Evolutionary conservation across 1,284 basidiomycete species (phyloP).

Genomic region (Irpex sp.): DNA sequence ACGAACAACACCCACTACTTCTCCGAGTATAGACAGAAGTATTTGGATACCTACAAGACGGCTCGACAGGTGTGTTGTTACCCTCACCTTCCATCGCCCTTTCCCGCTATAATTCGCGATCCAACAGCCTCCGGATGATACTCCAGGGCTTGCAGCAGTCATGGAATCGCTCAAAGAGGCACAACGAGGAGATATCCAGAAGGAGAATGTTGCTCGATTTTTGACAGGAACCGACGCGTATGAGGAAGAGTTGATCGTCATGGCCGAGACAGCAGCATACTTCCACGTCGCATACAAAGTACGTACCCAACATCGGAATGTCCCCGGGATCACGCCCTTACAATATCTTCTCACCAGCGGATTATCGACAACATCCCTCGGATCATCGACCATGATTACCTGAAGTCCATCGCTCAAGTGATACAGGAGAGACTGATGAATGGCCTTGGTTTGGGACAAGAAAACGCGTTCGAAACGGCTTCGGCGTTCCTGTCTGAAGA

Average conservation of each 20-base stretch:
- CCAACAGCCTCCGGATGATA: neutral
- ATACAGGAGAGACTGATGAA: conserved; percentile 11
- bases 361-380: conserved; percentile 16
- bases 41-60: conserved; percentile 25
- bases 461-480: conserved; percentile 10
- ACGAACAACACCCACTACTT: conserved; percentile 32
- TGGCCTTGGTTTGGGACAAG: conserved; percentile 9
- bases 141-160: neutral
- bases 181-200: neutral
- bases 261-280: conserved; percentile 16
- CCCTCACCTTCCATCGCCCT: neutral
- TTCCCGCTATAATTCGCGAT: too few species aligned
- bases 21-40: conserved; percentile 26
- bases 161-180: neutral
- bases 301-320: neutral
- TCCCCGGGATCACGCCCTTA: neutral
- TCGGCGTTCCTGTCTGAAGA: conserved; percentile 15
- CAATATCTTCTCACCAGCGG: conserved; percentile 6
- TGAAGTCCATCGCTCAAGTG: conserved; percentile 1
- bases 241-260: conserved; percentile 15
- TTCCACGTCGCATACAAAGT: conserved; percentile 18
- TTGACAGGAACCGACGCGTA: conserved; percentile 1
- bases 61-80: conserved; percentile 3
- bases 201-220: neutral
- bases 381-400: conserved; percentile 8